Conservation (phyloP, 495 filamentous ascomycete genomes). For the Penicillium coffeae region DNA sequence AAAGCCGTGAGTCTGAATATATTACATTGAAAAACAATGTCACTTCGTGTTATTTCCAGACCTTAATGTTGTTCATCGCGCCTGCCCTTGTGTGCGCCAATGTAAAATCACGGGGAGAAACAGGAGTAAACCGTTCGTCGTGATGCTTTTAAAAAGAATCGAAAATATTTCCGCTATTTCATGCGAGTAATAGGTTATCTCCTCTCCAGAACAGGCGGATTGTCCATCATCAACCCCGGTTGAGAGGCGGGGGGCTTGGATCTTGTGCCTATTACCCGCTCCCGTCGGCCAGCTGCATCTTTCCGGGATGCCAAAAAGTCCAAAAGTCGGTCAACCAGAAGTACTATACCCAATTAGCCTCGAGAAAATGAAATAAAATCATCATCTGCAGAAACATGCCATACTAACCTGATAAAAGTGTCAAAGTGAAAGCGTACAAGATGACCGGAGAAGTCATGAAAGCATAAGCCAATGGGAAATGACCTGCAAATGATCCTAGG, state of each 20-base stretch:
- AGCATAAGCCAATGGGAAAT: constrained; percentile 34
- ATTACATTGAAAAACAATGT: too few species aligned
- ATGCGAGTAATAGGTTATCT: background rate
- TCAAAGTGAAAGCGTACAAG: constrained; percentile 38
- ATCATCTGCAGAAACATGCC: too few species aligned
- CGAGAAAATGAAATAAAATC: too few species aligned
- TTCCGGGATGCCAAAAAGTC: constrained; percentile 23
- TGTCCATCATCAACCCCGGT: constrained; percentile 6
- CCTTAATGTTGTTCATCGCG: too few species aligned
- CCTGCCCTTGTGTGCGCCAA: too few species aligned
- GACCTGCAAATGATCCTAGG: constrained; percentile 26
- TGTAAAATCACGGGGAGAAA: too few species aligned
- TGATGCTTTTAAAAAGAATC: too few species aligned
- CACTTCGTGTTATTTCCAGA: too few species aligned
- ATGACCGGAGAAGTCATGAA: constrained; percentile 44
- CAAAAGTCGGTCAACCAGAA: constrained; percentile 43
- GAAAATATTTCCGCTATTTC: background rate
- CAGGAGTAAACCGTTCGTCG: too few species aligned
- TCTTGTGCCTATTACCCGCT: constrained; percentile 21
- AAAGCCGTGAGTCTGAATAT: too few species aligned
- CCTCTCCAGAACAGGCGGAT: background rate
- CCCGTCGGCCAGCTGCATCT: constrained; percentile 30
- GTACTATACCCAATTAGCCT: constrained; percentile 26
- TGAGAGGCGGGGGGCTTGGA: constrained; percentile 5
- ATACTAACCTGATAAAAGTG: constrained; percentile 33